Evolutionary conservation across 208 protist species (phyloP).

Genomic region (Trypanosoma theileri): DNA sequence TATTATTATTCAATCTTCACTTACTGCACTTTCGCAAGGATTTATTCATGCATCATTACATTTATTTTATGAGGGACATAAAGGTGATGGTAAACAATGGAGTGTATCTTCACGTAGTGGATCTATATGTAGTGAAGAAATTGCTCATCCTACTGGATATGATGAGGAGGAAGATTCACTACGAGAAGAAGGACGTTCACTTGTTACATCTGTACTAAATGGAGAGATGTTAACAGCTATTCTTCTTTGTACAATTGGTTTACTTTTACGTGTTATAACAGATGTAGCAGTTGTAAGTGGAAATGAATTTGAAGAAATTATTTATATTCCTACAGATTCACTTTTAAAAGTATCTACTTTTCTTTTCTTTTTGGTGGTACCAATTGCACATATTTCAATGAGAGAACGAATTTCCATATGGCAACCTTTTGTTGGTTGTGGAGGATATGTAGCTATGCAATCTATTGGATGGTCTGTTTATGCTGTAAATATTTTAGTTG

Average conservation of each 20-base stretch:
- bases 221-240: slow-evolving; percentile 65
- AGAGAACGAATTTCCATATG: slow-evolving; percentile 46
- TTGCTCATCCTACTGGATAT: background rate
- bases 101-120: background rate
- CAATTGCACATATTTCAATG: slow-evolving; percentile 64
- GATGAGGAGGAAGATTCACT: slow-evolving; percentile 7
- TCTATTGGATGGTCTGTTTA: slow-evolving; percentile 70
- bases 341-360: slow-evolving; percentile 39
- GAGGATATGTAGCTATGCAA: slow-evolving; percentile 57
- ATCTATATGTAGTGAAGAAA: slow-evolving; percentile 9
- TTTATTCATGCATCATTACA: slow-evolving; percentile 70
- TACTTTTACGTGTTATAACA: slow-evolving; percentile 55
- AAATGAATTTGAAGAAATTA: slow-evolving; percentile 18
- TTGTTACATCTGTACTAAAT: slow-evolving; percentile 51
- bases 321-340: slow-evolving; percentile 19
- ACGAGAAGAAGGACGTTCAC: slow-evolving; percentile 11
- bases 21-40: slow-evolving; percentile 54
- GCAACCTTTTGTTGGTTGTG: slow-evolving; percentile 34
- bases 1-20: slow-evolving; percentile 43
- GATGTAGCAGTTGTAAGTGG: slow-evolving; percentile 31
- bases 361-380: slow-evolving; percentile 43
- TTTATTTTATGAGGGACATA: slow-evolving; percentile 40
- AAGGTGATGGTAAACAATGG: background rate
- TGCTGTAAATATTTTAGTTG: slow-evolving; percentile 32
- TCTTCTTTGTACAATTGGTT: slow-evolving; percentile 41